These are phyloP conservation scores for Aquilaria agallochum DNA, from an alignment of 441 rosid genomes.

Conservation along the genomic window DNA sequence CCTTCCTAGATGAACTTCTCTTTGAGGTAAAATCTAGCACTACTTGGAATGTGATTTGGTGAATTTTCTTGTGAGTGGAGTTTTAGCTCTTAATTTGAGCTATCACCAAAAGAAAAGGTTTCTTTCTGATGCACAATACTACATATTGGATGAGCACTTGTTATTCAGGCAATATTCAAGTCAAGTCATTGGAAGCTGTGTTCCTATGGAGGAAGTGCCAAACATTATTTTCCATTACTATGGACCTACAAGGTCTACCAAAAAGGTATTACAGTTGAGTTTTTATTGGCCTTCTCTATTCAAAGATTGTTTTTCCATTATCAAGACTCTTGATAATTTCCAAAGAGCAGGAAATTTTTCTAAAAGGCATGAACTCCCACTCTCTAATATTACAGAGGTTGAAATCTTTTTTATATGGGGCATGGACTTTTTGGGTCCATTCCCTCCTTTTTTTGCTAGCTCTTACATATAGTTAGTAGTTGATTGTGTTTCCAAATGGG, in stretches of 20 bases:
- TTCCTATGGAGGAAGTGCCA: neutral
- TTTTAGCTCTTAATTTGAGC: neutral
- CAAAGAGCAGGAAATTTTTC: neutral
- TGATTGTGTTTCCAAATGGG: neutral
- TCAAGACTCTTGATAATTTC: too few relatives aligned
- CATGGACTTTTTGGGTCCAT: neutral
- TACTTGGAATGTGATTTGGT: neutral
- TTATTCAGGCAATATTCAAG: too few relatives aligned
- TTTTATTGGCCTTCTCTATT: neutral
- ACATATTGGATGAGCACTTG: neutral
- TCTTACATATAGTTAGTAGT: neutral
- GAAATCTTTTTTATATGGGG: neutral
- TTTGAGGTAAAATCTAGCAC: too few relatives aligned
- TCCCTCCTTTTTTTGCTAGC: neutral
- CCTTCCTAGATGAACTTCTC: too few relatives aligned
- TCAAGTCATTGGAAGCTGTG: neutral
- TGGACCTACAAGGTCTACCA: neutral
- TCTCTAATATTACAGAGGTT: neutral
- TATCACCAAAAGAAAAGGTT: neutral
- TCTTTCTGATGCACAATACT: neutral
- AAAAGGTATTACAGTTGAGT: neutral
- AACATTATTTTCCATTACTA: neutral
- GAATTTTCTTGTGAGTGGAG: neutral
- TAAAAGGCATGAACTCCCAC: neutral
- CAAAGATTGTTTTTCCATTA: neutral